Conservation (phyloP, 305 asterid species). For the Striga hermonthica region DNA sequence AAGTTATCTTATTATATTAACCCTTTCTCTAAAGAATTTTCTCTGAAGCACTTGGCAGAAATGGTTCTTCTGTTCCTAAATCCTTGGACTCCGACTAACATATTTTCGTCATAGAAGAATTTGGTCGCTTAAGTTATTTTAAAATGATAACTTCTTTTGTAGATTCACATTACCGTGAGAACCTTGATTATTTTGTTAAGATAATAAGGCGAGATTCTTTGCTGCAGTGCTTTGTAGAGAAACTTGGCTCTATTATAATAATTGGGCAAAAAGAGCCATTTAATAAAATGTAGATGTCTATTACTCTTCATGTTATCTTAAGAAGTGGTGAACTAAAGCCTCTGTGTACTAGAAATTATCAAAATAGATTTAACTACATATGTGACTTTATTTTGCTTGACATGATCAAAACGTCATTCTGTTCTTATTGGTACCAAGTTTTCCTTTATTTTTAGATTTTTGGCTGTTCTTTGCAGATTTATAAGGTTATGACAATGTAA, state of each 20-base stretch:
- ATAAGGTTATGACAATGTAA: too few species aligned
- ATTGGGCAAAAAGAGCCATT: constrained; percentile 16
- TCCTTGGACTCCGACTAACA: constrained; percentile 3
- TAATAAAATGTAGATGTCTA: constrained; percentile 9
- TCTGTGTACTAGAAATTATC: too few species aligned
- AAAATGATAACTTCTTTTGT: not conserved
- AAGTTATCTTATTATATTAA: constrained; percentile 10
- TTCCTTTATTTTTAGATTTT: too few species aligned
- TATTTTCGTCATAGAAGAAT: constrained; percentile 15
- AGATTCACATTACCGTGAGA: not conserved
- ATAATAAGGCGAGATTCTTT: not conserved
- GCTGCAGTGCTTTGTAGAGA: not conserved
- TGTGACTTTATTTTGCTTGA: too few species aligned
- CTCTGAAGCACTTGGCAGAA: constrained; percentile 23
- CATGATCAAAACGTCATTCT: not conserved
- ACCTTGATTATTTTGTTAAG: constrained; percentile 7
- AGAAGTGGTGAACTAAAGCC: too few species aligned
- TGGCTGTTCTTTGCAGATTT: too few species aligned
- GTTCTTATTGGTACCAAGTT: too few species aligned
- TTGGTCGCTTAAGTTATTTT: constrained; percentile 5
- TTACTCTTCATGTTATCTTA: not conserved
- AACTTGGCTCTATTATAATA: not conserved
- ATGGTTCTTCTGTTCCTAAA: constrained; percentile 13
- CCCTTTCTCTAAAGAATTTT: constrained; percentile 2
- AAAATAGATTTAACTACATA: too few species aligned